Percentiles rank a stretch among this genome's conserved stretches.
Evolutionary conservation across 2,329 filamentous ascomycete species (phyloP).

Genomic region (Xylaria sp.): DNA sequence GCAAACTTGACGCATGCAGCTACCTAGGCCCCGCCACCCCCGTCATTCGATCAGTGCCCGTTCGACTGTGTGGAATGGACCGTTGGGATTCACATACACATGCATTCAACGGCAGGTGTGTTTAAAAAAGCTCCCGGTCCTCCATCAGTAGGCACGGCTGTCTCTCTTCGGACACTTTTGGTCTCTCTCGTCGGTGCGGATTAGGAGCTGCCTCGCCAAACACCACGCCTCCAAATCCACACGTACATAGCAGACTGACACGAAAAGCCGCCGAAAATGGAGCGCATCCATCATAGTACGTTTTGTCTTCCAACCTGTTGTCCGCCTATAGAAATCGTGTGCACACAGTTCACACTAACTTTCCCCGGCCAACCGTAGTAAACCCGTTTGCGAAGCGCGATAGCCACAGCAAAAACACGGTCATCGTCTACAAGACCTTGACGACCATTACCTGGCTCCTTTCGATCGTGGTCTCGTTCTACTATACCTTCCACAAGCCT

Average conservation of each 20-base stretch:
- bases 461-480: slow-evolving; percentile 70
- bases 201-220: background rate
- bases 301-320: background rate
- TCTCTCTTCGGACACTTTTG: too few relatives aligned
- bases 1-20: background rate
- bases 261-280: slow-evolving; percentile 28
- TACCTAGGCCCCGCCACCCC: background rate
- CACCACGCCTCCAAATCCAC: background rate
- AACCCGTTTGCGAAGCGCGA: slow-evolving; percentile 79
- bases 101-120: too few relatives aligned
- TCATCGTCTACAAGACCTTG: slow-evolving; percentile 76
- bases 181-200: background rate
- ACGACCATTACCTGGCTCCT: slow-evolving; percentile 76
- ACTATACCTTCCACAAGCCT: slow-evolving; percentile 70
- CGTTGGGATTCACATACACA: background rate
- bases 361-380: slow-evolving; percentile 45
- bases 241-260: background rate
- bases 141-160: too few relatives aligned
- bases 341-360: background rate
- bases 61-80: background rate
- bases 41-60: background rate
- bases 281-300: slow-evolving; percentile 36
- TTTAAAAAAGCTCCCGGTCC: background rate
- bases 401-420: slow-evolving; percentile 59
- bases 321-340: background rate